Evolutionary conservation across 306 rosid species (phyloP).

Genomic region (Trifolium dubium): DNA sequence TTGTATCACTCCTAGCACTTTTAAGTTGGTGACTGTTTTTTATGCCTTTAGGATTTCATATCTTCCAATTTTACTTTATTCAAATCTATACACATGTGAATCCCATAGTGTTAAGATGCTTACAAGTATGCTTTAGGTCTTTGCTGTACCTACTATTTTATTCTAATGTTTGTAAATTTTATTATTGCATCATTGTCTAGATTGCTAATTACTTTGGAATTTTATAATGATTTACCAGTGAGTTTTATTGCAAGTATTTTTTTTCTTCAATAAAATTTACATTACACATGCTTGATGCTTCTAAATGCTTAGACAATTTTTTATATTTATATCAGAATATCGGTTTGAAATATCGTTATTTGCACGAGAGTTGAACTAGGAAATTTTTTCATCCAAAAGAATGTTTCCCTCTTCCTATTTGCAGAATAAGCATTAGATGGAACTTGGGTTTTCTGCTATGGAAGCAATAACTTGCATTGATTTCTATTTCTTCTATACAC

Average conservation of each 20-base stretch:
- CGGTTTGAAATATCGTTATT: constrained; percentile 16
- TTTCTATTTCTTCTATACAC: constrained; percentile 26
- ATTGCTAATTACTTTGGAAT: constrained; percentile 34
- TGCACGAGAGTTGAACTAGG: constrained; percentile 28
- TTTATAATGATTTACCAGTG: constrained; percentile 38
- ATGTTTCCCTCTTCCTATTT: constrained; percentile 13
- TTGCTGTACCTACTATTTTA: constrained; percentile 74
- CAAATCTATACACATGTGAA: constrained; percentile 50
- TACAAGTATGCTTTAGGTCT: constrained; percentile 88
- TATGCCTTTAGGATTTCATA: constrained; percentile 38
- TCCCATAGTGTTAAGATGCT: constrained; percentile 78
- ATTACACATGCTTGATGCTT: constrained; percentile 25
- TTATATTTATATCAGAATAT: background rate
- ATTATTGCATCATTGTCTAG: constrained; percentile 55
- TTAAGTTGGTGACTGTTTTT: constrained; percentile 32
- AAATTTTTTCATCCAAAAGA: background rate
- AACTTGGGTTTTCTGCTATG: constrained; percentile 37
- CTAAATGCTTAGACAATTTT: constrained; percentile 10
- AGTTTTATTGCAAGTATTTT: constrained; percentile 26
- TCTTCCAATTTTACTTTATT: constrained; percentile 43
- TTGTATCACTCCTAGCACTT: constrained; percentile 39
- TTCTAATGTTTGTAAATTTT: constrained; percentile 76
- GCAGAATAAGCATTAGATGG: background rate
- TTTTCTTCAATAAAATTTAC: constrained; percentile 30
- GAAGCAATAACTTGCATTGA: constrained; percentile 32